Base-by-base conservation (phyloP, 164 flowering plant genomes). In the Hamamelis virginiana region DNA sequence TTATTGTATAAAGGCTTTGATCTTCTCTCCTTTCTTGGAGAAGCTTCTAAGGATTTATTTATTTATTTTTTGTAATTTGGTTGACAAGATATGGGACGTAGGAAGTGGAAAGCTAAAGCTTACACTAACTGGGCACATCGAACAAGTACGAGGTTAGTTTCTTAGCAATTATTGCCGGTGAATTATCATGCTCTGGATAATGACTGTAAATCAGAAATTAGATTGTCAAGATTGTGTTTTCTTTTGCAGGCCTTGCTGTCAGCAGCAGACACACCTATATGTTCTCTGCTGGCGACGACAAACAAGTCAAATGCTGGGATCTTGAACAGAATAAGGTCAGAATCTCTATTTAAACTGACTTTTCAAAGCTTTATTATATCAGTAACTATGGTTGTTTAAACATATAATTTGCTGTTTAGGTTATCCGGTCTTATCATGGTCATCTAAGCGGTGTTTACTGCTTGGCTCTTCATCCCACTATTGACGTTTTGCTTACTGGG, bases 241-340 rank as follows among this genome's bases (percentile, higher is more conserved):
- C 8, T 13, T 79, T 67, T 76, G 28, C 80, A 96, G 99, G 99
- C 38, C 98, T 96, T 77, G 99, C 99, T 76, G 89, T 96, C 71
- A 93, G 98, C 77, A 58, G 44, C 55, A 86, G 68, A 48, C 94
- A 91, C 60, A 91, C 99, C 0, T 96, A 96, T 70, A 93, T 96
- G 99, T 96, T 93, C 72, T 96, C 99, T 69, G 99, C 99, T 78
- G 99, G 99, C 70, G 99, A 93, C 79, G 99, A 96, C 75, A 96
- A 96, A 76, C 94, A 83, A 83, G 99, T 93, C 41, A 96, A 96
- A 81, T 96, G 99, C 72, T 96, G 99, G 99, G 99, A 96, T 68
- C 97, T 96, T 60, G 99, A 96, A 72, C 99, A 96, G 78, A 96
- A 96, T 72, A 96, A 96, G 97, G 99, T 96, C 8, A 70, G 52